Conservation (phyloP, 805 yeast genomes). For the Tetrapisispora arboricola region DNA sequence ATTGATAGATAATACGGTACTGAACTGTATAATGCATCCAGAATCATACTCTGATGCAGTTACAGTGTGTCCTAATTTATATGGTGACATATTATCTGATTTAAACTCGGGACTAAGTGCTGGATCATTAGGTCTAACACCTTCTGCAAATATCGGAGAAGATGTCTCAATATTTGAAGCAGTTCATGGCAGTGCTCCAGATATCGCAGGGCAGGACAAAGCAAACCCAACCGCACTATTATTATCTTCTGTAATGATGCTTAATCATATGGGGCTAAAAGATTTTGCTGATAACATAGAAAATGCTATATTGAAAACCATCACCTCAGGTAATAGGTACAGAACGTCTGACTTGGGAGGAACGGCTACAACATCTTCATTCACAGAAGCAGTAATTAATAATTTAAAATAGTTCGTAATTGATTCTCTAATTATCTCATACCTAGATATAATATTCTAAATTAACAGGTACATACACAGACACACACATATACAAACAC, state of each 20-base stretch:
- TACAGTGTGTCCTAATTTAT: background rate
- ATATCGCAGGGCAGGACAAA: slow-evolving; percentile 96
- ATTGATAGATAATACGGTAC: slow-evolving; percentile 38
- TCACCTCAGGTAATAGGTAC: slow-evolving; percentile 91
- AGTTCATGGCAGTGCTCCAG: slow-evolving; percentile 99
- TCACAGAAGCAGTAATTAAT: slow-evolving; percentile 83
- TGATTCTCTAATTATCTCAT: too few species aligned
- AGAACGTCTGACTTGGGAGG: slow-evolving; percentile 93
- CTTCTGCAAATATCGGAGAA: slow-evolving; percentile 99
- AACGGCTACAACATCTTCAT: slow-evolving; percentile 75
- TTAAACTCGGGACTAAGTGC: slow-evolving; percentile 86
- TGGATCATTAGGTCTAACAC: slow-evolving; percentile 98
- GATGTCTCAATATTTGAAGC: slow-evolving; percentile 97
- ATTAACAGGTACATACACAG: too few species aligned
- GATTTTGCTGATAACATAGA: slow-evolving; percentile 77
- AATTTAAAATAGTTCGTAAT: slow-evolving; percentile 27
- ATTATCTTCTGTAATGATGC: slow-evolving; percentile 96
- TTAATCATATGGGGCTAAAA: slow-evolving; percentile 92
- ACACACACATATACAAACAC: too few species aligned
- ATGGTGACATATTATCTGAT: slow-evolving; percentile 96
- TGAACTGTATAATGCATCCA: slow-evolving; percentile 1
- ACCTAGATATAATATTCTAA: too few species aligned
- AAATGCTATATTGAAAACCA: slow-evolving; percentile 71
- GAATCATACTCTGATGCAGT: background rate
- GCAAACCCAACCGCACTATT: slow-evolving; percentile 98